Percentiles rank a stretch among this genome's conserved stretches.
phyloP scores from a whole-genome alignment of 129 eudicot species.

The Tanacetum coccineum region DNA sequence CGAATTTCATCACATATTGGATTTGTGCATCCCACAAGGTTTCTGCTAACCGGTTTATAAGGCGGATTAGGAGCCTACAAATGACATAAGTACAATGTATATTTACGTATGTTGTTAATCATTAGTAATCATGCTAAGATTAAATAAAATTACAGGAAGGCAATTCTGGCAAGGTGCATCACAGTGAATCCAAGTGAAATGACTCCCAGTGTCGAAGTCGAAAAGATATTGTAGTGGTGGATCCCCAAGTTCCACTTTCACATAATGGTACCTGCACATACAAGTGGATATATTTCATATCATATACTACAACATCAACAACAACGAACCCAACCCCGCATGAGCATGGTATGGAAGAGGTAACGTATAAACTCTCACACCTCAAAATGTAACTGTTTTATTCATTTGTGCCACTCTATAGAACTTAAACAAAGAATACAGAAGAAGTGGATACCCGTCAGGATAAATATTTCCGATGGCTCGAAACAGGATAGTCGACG shows the following conservation, averaged over 20 bases:
- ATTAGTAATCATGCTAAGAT: background rate
- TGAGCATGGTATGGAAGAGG: too few species aligned
- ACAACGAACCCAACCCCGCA: too few species aligned
- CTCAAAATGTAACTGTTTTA: background rate
- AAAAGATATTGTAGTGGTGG: conserved; percentile 12
- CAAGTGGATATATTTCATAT: too few species aligned
- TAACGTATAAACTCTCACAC: too few species aligned
- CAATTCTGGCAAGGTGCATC: conserved; percentile 27
- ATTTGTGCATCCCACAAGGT: conserved; percentile 13
- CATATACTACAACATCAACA: too few species aligned
- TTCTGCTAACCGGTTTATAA: too few species aligned
- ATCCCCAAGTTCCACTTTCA: conserved; percentile 17
- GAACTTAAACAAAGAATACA: background rate
- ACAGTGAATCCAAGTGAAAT: conserved; percentile 25
- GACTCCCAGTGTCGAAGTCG: conserved; percentile 24
- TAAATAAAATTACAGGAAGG: conserved; percentile 20
- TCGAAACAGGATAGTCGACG: background rate
- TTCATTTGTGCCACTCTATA: background rate
- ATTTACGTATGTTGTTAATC: too few species aligned
- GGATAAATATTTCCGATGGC: conserved; percentile 16
- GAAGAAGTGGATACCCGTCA: background rate
- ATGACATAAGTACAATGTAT: too few species aligned
- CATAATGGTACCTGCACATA: conserved; percentile 16
- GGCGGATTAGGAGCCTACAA: too few species aligned
- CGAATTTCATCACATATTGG: conserved; percentile 14